Conservation (phyloP, 352 stramenopile species). For the Phytophthora cajani region DNA sequence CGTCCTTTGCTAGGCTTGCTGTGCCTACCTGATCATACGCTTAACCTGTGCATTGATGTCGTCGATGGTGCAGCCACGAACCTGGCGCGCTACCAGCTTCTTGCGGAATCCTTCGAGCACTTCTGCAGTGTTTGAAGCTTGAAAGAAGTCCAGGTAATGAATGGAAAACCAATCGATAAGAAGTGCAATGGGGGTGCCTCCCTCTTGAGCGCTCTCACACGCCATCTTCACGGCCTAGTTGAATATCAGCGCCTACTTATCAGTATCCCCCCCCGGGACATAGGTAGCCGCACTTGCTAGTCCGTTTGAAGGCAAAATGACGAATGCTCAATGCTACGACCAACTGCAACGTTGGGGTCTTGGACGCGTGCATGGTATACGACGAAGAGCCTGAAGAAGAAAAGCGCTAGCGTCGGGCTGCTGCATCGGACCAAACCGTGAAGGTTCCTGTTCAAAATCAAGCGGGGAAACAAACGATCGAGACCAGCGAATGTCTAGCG, state of each 20-base stretch:
- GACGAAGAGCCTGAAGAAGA: too few species aligned
- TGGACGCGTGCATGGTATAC: neutral
- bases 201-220: neutral
- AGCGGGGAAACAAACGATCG: too few species aligned
- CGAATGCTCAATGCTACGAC: too few species aligned
- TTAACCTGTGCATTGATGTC: neutral
- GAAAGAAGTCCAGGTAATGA: neutral
- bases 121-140: neutral
- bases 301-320: too few species aligned
- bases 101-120: neutral
- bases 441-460: too few species aligned
- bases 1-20: neutral
- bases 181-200: neutral
- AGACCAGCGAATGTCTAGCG: too few species aligned
- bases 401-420: too few species aligned
- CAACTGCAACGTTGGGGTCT: neutral
- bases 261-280: neutral
- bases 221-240: neutral
- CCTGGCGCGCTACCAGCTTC: neutral
- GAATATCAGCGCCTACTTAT: neutral
- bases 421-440: too few species aligned
- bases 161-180: neutral
- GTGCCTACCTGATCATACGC: neutral
- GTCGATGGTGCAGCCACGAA: neutral
- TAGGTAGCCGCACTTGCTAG: neutral